Base-by-base conservation (phyloP, 371 early-diverging fungal species). In the Mucor irregularis region DNA sequence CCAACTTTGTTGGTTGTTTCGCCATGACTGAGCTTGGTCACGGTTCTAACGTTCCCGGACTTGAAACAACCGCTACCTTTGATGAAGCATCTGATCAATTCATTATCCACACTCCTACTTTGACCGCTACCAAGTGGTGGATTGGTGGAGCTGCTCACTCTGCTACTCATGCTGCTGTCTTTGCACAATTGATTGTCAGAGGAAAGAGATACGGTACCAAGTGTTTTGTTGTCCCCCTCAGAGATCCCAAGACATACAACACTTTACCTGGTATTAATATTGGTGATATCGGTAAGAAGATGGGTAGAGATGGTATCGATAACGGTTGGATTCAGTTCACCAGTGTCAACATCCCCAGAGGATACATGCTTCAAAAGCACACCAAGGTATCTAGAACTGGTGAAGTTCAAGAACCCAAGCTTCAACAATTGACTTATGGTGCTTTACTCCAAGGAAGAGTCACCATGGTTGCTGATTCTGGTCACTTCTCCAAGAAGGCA, bases 121-220 rank as follows among this genome's bases (percentile, higher is more conserved):
- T 95, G 29, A 93, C 95, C 11, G 89, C 96, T 25, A 92, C 96
- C 56, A 96, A 93, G 80, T 96, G 95, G 96, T 97, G 97, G 97
- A 94, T 96, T 61, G 97, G 97, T 56, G 96, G 96, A 53, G 90
- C 91, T 16, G 91, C 81, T n/a, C 89, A 91, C 56, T 84, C 88
- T 29, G 93, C 94, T 49, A 91, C 93, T 5, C 94, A 93, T 62
- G 75, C 87, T 39, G 73, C 89, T 16, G 91, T 90, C 24, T 88
- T 87, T 73, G 94, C 94, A 16, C 89, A 88, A 68, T 83, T 92
- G 21, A 78, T 90, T 25, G 87, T 92, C 48, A 81, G 84, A 54
- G 87, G 87, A 44, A 87, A 89, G 68, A 68, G 80, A 50, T 86
- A 91, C 64, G 94, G 94, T 49, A 84, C 85, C 53, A 89, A 93